These are phyloP conservation scores for Helotiales sp. DNA, from an alignment of 2,329 filamentous ascomycete genomes.

Conservation along the genomic window DNA sequence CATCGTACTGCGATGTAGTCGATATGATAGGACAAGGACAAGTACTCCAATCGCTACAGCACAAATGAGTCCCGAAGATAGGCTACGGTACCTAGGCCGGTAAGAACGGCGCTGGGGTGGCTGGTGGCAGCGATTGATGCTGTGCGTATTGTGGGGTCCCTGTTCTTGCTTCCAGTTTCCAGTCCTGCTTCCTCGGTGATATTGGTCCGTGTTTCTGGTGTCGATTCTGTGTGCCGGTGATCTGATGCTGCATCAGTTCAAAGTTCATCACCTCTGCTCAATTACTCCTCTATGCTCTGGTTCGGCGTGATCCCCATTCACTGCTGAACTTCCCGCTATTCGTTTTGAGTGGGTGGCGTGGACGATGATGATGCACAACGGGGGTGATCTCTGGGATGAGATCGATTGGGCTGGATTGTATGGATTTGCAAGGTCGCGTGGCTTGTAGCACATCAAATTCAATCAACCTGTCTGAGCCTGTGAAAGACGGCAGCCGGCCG, in stretches of 20 bases:
- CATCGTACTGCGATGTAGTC: neutral
- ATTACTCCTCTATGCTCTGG: neutral
- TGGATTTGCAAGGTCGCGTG: slow-evolving; percentile 8
- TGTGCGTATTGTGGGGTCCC: slow-evolving; percentile 6
- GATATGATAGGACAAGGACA: too few relatives aligned
- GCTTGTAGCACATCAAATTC: slow-evolving; percentile 3
- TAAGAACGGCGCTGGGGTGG: neutral
- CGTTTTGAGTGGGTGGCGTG: neutral
- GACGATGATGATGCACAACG: slow-evolving; percentile 9
- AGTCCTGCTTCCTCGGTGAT: neutral
- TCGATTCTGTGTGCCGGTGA: neutral
- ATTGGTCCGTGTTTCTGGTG: neutral
- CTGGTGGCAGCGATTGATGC: slow-evolving; percentile 3
- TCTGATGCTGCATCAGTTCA: neutral
- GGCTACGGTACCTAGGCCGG: neutral
- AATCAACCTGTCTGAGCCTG: neutral
- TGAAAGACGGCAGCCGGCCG: too few relatives aligned
- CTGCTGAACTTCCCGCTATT: neutral
- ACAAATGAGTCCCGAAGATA: neutral
- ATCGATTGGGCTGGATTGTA: neutral
- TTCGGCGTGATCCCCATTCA: neutral
- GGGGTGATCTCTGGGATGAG: neutral
- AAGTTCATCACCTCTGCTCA: neutral
- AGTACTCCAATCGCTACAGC: neutral
- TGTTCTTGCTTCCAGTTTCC: neutral